Conservation (phyloP, 805 yeast genomes). For the Metschnikowia continentalis region DNA sequence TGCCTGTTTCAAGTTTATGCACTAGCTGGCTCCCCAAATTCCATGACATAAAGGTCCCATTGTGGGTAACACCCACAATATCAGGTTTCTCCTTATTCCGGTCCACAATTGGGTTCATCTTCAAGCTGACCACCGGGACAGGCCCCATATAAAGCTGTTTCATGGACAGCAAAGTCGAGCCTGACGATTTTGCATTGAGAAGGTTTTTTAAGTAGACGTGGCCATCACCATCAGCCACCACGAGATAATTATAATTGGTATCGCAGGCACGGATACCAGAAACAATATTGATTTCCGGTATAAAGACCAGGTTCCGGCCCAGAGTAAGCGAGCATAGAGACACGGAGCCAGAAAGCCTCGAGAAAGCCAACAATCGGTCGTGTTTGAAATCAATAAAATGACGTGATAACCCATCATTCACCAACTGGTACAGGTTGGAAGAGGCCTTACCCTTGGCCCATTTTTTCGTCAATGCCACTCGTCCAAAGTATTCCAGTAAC, state of each 20-base stretch:
- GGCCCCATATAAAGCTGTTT: slow-evolving; percentile 14
- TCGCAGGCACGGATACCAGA: slow-evolving; percentile 19
- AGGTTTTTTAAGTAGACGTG: slow-evolving; percentile 32
- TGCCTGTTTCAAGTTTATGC: background rate
- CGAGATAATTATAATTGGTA: slow-evolving; percentile 32
- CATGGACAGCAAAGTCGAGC: slow-evolving; percentile 22
- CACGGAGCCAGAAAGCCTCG: slow-evolving; percentile 25
- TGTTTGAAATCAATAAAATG: slow-evolving; percentile 26
- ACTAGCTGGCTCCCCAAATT: slow-evolving; percentile 14
- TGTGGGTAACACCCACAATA: slow-evolving; percentile 22
- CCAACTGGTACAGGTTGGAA: slow-evolving; percentile 26
- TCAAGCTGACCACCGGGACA: slow-evolving; percentile 19
- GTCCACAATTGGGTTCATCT: slow-evolving; percentile 20
- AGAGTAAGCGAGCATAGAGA: slow-evolving; percentile 28
- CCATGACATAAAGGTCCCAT: slow-evolving; percentile 27
- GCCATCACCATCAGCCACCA: slow-evolving; percentile 27
- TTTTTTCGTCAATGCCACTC: slow-evolving; percentile 31
- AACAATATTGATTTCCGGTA: slow-evolving; percentile 28
- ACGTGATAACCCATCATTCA: slow-evolving; percentile 26
- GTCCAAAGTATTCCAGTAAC: slow-evolving; percentile 43
- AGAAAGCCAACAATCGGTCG: slow-evolving; percentile 26
- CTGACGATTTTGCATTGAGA: slow-evolving; percentile 28
- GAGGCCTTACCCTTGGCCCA: slow-evolving; percentile 37
- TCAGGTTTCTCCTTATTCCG: slow-evolving; percentile 24
- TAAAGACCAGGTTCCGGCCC: slow-evolving; percentile 36